These are phyloP conservation scores for Myrmaecium sp. DNA, from an alignment of 2,329 filamentous ascomycete species.

Conservation along the genomic window DNA sequence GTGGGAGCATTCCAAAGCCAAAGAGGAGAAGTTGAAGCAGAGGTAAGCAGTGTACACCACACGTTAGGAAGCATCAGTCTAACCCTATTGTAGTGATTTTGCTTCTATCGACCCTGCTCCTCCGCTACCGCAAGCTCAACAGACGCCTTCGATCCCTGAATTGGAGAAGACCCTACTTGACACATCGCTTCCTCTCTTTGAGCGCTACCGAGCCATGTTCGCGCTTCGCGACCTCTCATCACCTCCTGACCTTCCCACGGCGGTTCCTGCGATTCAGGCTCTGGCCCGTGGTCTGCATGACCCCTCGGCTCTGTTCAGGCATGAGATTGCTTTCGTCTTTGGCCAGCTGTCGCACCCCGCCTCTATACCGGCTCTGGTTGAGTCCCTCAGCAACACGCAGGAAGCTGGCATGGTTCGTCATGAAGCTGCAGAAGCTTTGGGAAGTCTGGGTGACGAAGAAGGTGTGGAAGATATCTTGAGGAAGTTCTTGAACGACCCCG, in stretches of 20 bases:
- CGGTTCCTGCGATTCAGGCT: constrained; percentile 69
- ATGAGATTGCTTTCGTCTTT: constrained; percentile 97
- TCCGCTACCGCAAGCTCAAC: constrained; percentile 54
- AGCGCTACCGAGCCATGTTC: constrained; percentile 96
- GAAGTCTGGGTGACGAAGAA: constrained; percentile 81
- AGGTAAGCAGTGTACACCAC: constrained; percentile 39
- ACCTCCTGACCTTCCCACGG: constrained; percentile 77
- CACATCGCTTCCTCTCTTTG: constrained; percentile 62
- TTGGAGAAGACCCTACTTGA: constrained; percentile 67
- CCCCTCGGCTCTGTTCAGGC: constrained; percentile 80
- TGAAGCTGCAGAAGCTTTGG: constrained; percentile 90
- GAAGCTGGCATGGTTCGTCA: constrained; percentile 96
- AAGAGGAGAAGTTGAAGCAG: constrained; percentile 63
- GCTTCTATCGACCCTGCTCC: constrained; percentile 90
- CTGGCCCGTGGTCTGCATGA: constrained; percentile 76
- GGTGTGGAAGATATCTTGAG: constrained; percentile 78
- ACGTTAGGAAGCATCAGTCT: constrained; percentile 4
- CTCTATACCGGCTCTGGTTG: constrained; percentile 79
- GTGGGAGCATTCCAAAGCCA: constrained; percentile 55
- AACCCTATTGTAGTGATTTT: constrained; percentile 53
- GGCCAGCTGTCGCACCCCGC: constrained; percentile 90
- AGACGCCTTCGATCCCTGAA: constrained; percentile 48
- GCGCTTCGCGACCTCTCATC: constrained; percentile 87
- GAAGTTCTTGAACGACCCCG: constrained; percentile 73
- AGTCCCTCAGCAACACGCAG: constrained; percentile 56